Percentiles rank a stretch among this genome's conserved stretches.
These are phyloP conservation scores for Boletus eberwhitei DNA, from an alignment of 768 basidiomycete genomes.

Conservation along the genomic window DNA sequence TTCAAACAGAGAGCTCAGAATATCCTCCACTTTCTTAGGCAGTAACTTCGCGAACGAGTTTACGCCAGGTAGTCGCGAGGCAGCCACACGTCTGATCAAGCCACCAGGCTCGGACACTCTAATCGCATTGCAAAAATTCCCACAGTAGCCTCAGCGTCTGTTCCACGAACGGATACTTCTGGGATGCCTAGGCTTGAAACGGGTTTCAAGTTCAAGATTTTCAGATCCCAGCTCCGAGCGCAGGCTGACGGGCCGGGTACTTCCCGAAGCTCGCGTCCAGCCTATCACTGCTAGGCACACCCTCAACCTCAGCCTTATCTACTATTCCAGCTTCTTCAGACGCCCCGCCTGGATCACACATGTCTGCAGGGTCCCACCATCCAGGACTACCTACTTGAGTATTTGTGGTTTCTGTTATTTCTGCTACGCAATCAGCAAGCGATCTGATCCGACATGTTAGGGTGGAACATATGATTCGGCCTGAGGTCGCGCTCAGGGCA, in stretches of 20 bases:
- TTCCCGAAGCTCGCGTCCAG: not conserved
- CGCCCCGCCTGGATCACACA: conserved; percentile 7
- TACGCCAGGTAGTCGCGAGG: not conserved
- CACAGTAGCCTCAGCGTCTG: not conserved
- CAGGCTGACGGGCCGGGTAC: not conserved
- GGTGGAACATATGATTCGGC: not conserved
- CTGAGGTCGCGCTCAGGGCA: not conserved
- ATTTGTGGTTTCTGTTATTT: not conserved
- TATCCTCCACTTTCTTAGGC: too few species aligned
- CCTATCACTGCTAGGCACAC: not conserved
- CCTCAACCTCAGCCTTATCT: conserved; percentile 4
- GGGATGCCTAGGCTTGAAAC: not conserved
- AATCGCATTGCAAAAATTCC: not conserved
- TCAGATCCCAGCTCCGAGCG: not conserved
- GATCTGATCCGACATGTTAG: conserved; percentile 4
- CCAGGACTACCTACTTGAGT: not conserved
- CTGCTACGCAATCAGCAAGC: not conserved
- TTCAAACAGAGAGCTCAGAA: too few species aligned
- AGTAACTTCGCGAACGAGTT: not conserved
- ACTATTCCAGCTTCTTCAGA: not conserved
- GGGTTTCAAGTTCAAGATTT: not conserved
- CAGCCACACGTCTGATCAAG: too few species aligned
- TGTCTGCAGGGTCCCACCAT: conserved; percentile 14
- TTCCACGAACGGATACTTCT: not conserved
- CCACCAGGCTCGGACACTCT: not conserved